A percentile compares a stretch with the other conserved stretches of the same genome.
Evolutionary conservation across 441 rosid species (phyloP).

Genomic region (Jatropha podagrica): DNA sequence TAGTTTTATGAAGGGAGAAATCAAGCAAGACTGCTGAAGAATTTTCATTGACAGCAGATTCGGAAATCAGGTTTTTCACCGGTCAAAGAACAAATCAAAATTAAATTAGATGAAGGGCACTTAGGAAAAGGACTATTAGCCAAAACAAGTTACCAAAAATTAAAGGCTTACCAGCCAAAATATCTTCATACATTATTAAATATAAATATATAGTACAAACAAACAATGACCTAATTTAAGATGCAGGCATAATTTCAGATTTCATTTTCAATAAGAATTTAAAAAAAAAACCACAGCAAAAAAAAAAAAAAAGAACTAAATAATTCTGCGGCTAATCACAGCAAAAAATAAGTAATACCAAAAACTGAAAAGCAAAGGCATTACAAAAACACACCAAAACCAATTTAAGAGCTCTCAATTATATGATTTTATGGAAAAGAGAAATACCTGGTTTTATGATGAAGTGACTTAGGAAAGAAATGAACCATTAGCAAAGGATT

Average conservation of each 20-base stretch:
- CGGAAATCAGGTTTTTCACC: background rate
- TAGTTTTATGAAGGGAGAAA: background rate
- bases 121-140: background rate
- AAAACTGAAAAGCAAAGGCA: background rate
- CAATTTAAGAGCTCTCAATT: background rate
- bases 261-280: background rate
- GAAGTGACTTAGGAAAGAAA: slow-evolving; percentile 10
- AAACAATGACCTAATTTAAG: too few species aligned
- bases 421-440: background rate
- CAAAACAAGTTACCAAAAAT: background rate
- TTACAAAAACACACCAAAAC: too few species aligned
- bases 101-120: background rate
- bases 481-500: background rate
- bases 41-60: background rate
- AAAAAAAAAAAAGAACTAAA: background rate
- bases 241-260: too few species aligned
- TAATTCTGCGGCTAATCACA: background rate
- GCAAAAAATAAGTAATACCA: background rate
- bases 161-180: background rate
- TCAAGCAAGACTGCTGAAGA: background rate
- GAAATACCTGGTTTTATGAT: slow-evolving; percentile 39
- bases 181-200: background rate
- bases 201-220: too few species aligned
- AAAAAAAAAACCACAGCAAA: background rate
- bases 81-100: background rate